Evolutionary conservation across 805 yeast species (phyloP), one percentile per base, ranked within the genome.

Genomic region (Sugiyamaella floridensis): DNA sequence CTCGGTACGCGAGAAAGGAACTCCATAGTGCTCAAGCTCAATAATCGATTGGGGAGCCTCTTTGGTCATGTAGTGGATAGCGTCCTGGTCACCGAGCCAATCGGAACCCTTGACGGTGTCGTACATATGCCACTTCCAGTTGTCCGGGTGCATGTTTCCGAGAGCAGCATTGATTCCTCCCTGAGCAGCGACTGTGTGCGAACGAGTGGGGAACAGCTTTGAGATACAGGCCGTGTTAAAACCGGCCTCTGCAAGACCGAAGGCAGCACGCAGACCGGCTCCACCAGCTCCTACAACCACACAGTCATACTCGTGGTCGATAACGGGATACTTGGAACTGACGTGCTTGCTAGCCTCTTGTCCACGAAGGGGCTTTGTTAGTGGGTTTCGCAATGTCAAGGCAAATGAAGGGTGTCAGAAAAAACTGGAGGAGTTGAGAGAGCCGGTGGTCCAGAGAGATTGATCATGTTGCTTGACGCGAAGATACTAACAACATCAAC

Each of bases 61-160:
- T 71, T 89, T 83, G 54, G 99, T 92, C 99, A 92, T 92, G 76
- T 92, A 92, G 75, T 92, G 98, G 69, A 93, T 92, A 52, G 98
- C 97, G 69, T 92, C 99, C 76, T 92, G 99, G 74, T 92, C 99
- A 67, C 99, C 99, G 58, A 92, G 82, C 99, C 99, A 92, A 75
- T 92, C 99, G 9, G 97, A 89, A 59, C 99, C 99, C 76, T 92
- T 92, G 64, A 92, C 98, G 64, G 99, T 92, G 70, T 92, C 99
- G 74, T 93, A 92, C 97, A 92, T 90, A 73, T 92, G 99, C 97
- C 98, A 93, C 73, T 88, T 95, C 99, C 99, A 92, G 76, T 90
- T 90, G 72, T 92, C 99, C 62, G 81, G 78, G 76, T 93, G 98
- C 96, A 92, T 92, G 79, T 92, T 92, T 63, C 98, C 99, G 60